Evolutionary conservation across 257 asterid genomes (phyloP), one percentile per base, ranked within the genome.

Genomic region (Salvia miltiorrhiza): DNA sequence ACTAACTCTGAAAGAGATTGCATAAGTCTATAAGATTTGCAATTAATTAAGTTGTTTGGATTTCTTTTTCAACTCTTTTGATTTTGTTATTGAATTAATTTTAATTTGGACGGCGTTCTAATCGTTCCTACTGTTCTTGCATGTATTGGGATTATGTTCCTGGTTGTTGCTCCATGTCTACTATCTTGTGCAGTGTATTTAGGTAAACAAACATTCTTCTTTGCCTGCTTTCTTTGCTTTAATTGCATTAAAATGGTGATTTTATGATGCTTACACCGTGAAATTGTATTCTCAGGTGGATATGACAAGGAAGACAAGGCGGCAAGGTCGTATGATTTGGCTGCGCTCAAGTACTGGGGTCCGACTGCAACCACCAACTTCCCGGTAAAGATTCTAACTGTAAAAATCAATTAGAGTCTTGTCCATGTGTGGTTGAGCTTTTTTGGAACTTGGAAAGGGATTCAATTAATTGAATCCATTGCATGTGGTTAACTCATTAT

Each of bases 291-390:
- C 17, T 8, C 53, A 89, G 98, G 98, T 76, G 98, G 98, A 4
- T 92, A 92, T 79, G 98, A 92, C 72, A 90, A 90, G 60, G 98
- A 92, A 81, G 98, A 89, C 10, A 89, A 82, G 86, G 98, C 98
- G 1, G 98, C 98, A 5, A 81, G 96, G 66, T 75, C 98, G 2
- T 92, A 92, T 58, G 98, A 92, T 79, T 76, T 92, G 82, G 98
- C 98, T 23, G 97, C 98, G 17, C 88, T 92, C 45, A 92, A 89
- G 63, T 92, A 92, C 74, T 92, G 98, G 98, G 98, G 98, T 64
- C 72, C 96, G n/a, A 77, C 87, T 10, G 97, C 98, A 53, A 92
- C 94, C 47, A 92, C 98, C 67, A 92, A 92, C 77, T 87, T 84
- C 72, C 95, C 98, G 65, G 98, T 92, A 84, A 72, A 2, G 21